A percentile compares a stretch with the other conserved stretches of the same genome.
phyloP scores from a whole-genome alignment of 345 rosid genomes.

The Brassica cretica region DNA sequence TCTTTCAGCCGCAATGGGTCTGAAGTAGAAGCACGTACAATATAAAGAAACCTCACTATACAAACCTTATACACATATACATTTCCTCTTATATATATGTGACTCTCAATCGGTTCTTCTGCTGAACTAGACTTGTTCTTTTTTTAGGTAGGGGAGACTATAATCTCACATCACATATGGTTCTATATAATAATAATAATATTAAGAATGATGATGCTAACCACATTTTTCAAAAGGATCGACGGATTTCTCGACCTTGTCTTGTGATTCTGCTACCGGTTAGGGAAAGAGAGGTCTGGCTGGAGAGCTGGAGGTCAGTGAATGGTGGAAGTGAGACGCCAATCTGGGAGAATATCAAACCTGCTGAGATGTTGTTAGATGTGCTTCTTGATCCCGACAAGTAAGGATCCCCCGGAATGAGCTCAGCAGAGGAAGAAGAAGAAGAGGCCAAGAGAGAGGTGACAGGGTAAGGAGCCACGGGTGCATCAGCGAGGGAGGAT shows the following conservation, averaged over 20 bases:
- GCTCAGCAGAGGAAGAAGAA: constrained; percentile 62
- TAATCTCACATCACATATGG: constrained; percentile 30
- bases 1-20: constrained; percentile 18
- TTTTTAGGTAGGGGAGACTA: constrained; percentile 1
- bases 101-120: constrained; percentile 24
- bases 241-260: constrained; percentile 69
- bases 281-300: constrained; percentile 68
- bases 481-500: constrained; percentile 80
- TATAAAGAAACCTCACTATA: constrained; percentile 34
- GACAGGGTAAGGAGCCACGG: constrained; percentile 83
- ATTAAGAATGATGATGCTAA: constrained; percentile 34
- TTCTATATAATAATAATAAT: constrained; percentile 29
- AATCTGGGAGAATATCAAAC: constrained; percentile 67
- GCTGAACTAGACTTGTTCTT: not conserved
- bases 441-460: constrained; percentile 72
- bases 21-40: constrained; percentile 23
- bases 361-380: constrained; percentile 65
- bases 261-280: constrained; percentile 66
- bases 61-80: constrained; percentile 33
- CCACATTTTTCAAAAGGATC: constrained; percentile 54
- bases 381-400: constrained; percentile 52
- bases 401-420: constrained; percentile 55
- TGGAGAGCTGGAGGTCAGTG: constrained; percentile 68
- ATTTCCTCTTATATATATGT: constrained; percentile 25
- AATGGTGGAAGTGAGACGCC: constrained; percentile 57